These are phyloP conservation scores for Fomitopsis serialis DNA, from an alignment of 768 basidiomycete species.

Conservation along the genomic window DNA sequence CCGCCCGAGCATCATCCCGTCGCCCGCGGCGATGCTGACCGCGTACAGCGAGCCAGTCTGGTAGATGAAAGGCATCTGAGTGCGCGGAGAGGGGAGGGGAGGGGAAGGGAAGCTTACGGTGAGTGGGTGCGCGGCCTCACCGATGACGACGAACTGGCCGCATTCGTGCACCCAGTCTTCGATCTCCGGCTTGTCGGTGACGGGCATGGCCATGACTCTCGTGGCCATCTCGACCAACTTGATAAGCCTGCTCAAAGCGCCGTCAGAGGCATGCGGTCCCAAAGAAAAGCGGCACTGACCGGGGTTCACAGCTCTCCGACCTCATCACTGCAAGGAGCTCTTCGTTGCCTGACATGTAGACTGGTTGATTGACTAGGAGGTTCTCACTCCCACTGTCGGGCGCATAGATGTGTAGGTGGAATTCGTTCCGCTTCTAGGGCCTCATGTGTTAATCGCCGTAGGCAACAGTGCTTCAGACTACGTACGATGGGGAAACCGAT, in stretches of 20 bases:
- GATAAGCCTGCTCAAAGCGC: slow-evolving; percentile 4
- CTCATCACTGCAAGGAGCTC: slow-evolving; percentile 6
- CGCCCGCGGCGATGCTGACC: slow-evolving; percentile 23
- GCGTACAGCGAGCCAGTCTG: slow-evolving; percentile 14
- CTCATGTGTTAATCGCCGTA: neutral
- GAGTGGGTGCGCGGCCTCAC: slow-evolving; percentile 29
- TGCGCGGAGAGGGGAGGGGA: neutral
- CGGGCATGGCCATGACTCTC: neutral
- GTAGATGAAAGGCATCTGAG: neutral
- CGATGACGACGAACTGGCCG: slow-evolving; percentile 21
- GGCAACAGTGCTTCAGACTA: neutral
- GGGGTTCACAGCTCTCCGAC: slow-evolving; percentile 8
- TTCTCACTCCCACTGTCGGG: no score
- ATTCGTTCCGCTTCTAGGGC: neutral
- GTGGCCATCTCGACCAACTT: slow-evolving; percentile 11
- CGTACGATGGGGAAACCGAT: slow-evolving; percentile 12
- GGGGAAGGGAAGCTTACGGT: slow-evolving; percentile 5
- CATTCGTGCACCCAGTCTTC: slow-evolving; percentile 27
- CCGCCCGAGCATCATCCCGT: slow-evolving; percentile 28
- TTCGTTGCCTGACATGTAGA: neutral
- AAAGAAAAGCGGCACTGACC: slow-evolving; percentile 5
- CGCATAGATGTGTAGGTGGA: neutral
- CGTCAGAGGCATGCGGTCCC: no score
- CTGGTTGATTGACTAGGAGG: neutral
- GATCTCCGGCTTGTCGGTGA: slow-evolving; percentile 13